These are phyloP conservation scores for Paramecium caudatum DNA, from an alignment of 73 alveolate species.

Conservation along the genomic window DNA sequence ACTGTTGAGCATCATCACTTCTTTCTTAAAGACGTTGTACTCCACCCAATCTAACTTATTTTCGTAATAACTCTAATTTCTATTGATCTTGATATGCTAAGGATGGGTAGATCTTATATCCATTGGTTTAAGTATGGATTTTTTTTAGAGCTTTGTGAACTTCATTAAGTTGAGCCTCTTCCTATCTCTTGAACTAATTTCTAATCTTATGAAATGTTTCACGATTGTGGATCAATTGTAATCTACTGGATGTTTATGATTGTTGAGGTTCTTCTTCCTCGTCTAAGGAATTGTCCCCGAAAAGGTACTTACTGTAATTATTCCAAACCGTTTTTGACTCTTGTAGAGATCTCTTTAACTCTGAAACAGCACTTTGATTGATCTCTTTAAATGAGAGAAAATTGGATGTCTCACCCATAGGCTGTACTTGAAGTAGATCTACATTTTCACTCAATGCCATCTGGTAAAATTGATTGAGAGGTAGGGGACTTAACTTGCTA, in stretches of 20 bases:
- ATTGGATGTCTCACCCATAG: neutral
- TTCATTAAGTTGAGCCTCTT: neutral
- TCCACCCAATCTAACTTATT: conserved; percentile 2
- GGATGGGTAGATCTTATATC: conserved; percentile 24
- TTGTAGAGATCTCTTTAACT: conserved; percentile 50
- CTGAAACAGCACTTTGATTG: conserved; percentile 56
- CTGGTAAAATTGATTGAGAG: conserved; percentile 13
- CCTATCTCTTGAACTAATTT: neutral
- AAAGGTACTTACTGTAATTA: conserved; percentile 52
- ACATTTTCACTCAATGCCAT: conserved; percentile 30
- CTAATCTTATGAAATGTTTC: conserved; percentile 38
- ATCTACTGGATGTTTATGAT: neutral
- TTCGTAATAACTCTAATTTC: conserved; percentile 15
- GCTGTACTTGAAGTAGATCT: neutral
- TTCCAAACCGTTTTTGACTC: conserved; percentile 64
- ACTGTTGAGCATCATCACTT: conserved; percentile 1
- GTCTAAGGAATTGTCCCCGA: neutral
- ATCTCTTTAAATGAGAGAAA: conserved; percentile 37
- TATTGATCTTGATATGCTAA: conserved; percentile 44
- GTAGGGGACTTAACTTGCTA: conserved; percentile 47
- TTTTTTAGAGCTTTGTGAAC: neutral
- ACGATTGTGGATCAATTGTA: conserved; percentile 34
- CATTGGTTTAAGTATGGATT: neutral
- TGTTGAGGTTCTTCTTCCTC: neutral
- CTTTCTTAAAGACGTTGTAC: conserved; percentile 7